Evolutionary conservation across 306 rosid species (phyloP).

Genomic region (Medicago arabica): DNA sequence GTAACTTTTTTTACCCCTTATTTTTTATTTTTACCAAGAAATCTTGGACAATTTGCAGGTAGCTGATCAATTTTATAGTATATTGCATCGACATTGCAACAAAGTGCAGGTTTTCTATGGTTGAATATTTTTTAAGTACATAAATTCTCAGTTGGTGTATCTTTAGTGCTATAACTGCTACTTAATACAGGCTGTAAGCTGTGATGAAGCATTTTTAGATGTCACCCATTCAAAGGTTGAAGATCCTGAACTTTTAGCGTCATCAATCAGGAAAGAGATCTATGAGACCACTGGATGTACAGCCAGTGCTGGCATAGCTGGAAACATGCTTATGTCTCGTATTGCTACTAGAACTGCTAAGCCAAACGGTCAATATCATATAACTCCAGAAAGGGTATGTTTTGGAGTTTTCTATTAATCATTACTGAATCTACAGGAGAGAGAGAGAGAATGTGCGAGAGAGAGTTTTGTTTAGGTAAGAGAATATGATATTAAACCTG

Average conservation of each 20-base stretch:
- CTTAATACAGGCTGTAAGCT: slow-evolving; percentile 86
- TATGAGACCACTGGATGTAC: slow-evolving; percentile 80
- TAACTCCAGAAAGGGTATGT: slow-evolving; percentile 71
- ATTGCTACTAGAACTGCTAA: slow-evolving; percentile 96
- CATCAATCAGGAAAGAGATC: slow-evolving; percentile 75
- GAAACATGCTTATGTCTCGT: slow-evolving; percentile 93
- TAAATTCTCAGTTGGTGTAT: slow-evolving; percentile 24
- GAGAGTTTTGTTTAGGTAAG: not conserved
- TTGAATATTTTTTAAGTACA: slow-evolving; percentile 35
- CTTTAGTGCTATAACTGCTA: slow-evolving; percentile 30
- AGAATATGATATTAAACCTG: not conserved
- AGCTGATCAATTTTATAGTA: slow-evolving; percentile 85
- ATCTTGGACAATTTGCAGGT: slow-evolving; percentile 66
- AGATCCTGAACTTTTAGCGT: slow-evolving; percentile 77
- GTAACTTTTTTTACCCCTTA: not conserved
- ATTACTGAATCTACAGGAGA: slow-evolving; percentile 2
- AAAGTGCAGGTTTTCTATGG: slow-evolving; percentile 82
- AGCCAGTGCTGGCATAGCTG: slow-evolving; percentile 89
- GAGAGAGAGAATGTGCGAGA: not conserved
- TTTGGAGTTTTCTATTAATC: slow-evolving; percentile 35
- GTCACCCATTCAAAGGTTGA: slow-evolving; percentile 60
- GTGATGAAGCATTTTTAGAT: slow-evolving; percentile 95
- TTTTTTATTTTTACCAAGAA: slow-evolving; percentile 32
- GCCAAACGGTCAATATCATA: slow-evolving; percentile 88
- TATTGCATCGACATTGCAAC: slow-evolving; percentile 77